Evolutionary conservation across 306 rosid genomes (phyloP).

Genomic region (Prunus dulcis): DNA sequence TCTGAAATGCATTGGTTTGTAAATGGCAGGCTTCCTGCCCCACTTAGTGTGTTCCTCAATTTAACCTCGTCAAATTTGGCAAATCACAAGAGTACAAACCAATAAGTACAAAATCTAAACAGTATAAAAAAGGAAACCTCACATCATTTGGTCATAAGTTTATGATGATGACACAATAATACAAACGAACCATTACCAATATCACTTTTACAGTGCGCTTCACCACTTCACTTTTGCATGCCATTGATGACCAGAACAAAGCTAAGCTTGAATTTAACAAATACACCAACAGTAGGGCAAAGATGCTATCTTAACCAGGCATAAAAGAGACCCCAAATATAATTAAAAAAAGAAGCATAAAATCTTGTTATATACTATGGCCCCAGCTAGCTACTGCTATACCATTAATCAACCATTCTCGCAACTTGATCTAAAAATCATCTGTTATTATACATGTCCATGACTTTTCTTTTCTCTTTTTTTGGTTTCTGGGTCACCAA

Average conservation of each 20-base stretch:
- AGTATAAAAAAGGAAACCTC: not conserved
- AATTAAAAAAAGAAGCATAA: not conserved
- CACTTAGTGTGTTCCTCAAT: not conserved
- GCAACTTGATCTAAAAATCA: not conserved
- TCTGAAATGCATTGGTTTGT: not conserved
- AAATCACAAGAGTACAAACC: not conserved
- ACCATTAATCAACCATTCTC: not conserved
- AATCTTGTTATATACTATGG: not conserved
- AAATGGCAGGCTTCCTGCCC: not conserved
- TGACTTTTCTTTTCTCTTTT: not conserved
- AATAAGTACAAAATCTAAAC: not conserved
- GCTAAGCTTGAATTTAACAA: not conserved
- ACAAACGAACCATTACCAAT: not conserved
- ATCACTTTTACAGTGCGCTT: slow-evolving; percentile 2
- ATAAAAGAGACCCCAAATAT: not conserved
- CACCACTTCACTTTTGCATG: slow-evolving; percentile 1
- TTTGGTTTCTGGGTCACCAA: not conserved
- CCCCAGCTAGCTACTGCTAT: slow-evolving; percentile 14
- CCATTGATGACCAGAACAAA: not conserved
- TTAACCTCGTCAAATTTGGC: not conserved
- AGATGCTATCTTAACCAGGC: not conserved
- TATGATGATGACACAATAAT: slow-evolving; percentile 7
- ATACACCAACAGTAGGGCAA: not conserved
- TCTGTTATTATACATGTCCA: not conserved
- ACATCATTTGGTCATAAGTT: not conserved